Conservation (phyloP, 2,329 filamentous ascomycete genomes). For the Xylariaceae sp. region DNA sequence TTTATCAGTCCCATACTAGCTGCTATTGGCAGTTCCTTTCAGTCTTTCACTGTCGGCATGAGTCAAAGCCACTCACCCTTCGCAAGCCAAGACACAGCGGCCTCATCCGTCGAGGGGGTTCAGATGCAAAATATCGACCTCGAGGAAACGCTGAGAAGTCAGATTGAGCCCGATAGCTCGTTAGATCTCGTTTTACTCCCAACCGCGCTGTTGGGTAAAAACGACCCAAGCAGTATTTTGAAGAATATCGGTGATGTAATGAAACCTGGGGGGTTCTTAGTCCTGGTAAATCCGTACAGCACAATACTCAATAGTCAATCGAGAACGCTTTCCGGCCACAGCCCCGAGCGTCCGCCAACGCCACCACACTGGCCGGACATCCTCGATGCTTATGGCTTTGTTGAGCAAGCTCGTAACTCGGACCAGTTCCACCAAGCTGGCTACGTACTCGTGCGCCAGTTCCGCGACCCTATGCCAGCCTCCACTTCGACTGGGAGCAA, state of each 20-base stretch:
- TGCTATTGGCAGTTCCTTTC: constrained; percentile 43
- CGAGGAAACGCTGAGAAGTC: constrained; percentile 12
- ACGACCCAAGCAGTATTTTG: constrained; percentile 30
- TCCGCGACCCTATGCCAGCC: constrained; percentile 35
- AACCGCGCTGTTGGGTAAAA: constrained; percentile 42
- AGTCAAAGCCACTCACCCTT: constrained; percentile 26
- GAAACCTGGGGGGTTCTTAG: constrained; percentile 48
- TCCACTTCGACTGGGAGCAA: background rate
- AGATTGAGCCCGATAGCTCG: constrained; percentile 18
- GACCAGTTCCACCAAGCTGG: constrained; percentile 44
- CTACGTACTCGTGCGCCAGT: constrained; percentile 49
- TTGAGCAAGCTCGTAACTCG: constrained; percentile 39
- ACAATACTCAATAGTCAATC: constrained; percentile 1
- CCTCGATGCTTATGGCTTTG: constrained; percentile 46
- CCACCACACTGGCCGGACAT: constrained; percentile 45
- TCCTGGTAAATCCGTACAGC: constrained; percentile 32
- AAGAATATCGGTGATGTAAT: constrained; percentile 42
- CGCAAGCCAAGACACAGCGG: background rate
- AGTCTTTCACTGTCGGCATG: constrained; percentile 39
- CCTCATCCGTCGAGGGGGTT: constrained; percentile 15
- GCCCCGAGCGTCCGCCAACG: constrained; percentile 22
- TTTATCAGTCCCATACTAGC: constrained; percentile 43
- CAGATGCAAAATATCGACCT: constrained; percentile 34
- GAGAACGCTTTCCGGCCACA: constrained; percentile 28
- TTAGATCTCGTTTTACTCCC: constrained; percentile 47